Percentiles rank a stretch among this genome's conserved stretches.
phyloP scores from a whole-genome alignment of 78 protist species.

The Speleostelium caveatum region DNA sequence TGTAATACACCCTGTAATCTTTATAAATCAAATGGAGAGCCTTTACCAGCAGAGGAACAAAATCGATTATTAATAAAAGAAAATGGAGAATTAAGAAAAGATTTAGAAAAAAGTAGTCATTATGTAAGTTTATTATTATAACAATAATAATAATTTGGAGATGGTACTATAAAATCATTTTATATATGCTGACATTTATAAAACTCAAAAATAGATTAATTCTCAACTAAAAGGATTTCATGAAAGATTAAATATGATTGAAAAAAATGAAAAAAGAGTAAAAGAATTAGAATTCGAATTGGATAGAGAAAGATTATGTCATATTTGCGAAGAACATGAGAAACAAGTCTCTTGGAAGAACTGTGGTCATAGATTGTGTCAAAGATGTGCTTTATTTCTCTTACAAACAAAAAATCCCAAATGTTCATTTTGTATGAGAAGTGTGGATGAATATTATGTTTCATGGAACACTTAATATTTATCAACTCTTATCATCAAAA shows the following conservation, averaged over 20 bases:
- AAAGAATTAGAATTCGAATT: constrained; percentile 37
- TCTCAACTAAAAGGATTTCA: constrained; percentile 11
- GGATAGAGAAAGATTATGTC: constrained; percentile 59
- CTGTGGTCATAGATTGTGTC: constrained; percentile 71
- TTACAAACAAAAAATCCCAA: constrained; percentile 10
- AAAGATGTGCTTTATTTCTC: constrained; percentile 38
- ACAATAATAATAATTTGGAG: too few relatives aligned
- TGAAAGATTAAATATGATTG: constrained; percentile 28
- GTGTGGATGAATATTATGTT: constrained; percentile 5
- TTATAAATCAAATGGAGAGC: constrained; percentile 14
- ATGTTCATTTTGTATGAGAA: constrained; percentile 31
- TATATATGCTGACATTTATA: background rate
- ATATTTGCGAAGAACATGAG: constrained; percentile 62
- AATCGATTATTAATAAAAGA: constrained; percentile 34
- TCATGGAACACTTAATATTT: constrained; percentile 21
- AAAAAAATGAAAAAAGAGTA: background rate
- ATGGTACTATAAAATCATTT: background rate
- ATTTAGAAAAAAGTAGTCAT: constrained; percentile 9
- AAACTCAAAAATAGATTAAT: background rate
- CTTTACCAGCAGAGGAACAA: constrained; percentile 54
- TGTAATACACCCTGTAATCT: background rate
- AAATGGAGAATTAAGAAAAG: constrained; percentile 10
- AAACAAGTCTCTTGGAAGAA: constrained; percentile 60
- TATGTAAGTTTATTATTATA: constrained; percentile 17
- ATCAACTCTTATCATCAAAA: too few relatives aligned